Evolutionary conservation across 2,329 filamentous ascomycete species (phyloP).

Genomic region (Penicillium italicum): DNA sequence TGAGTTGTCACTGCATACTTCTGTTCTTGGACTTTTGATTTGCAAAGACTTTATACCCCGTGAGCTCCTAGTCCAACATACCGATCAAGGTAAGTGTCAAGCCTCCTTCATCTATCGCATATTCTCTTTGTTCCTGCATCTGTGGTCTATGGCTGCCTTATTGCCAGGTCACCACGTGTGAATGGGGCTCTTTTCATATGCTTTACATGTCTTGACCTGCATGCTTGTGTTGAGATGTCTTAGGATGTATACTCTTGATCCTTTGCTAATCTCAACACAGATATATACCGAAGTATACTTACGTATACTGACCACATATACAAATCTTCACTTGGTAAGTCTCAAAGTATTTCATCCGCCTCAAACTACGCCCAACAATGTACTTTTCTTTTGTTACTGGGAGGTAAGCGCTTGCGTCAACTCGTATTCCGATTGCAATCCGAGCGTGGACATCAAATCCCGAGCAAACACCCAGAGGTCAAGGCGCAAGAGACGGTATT

Average conservation of each 20-base stretch:
- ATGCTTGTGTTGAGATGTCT: background rate
- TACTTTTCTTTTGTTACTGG: background rate
- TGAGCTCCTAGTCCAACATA: conserved; percentile 7
- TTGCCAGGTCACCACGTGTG: background rate
- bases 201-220: background rate
- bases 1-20: conserved; percentile 24
- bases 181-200: conserved; percentile 5
- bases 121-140: conserved; percentile 4
- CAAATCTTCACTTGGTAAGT: background rate
- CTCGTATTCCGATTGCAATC: conserved; percentile 17
- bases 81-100: conserved; percentile 16
- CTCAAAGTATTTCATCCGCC: background rate
- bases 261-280: background rate
- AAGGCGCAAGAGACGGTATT: background rate
- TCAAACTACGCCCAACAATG: background rate
- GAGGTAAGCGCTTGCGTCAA: conserved; percentile 8
- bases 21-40: conserved; percentile 15
- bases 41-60: conserved; percentile 10
- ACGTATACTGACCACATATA: background rate
- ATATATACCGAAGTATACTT: background rate
- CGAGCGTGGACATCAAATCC: conserved; percentile 8
- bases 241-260: background rate
- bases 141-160: background rate
- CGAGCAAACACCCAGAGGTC: conserved; percentile 1
- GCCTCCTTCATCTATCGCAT: background rate